Evolutionary conservation across 495 filamentous ascomycete genomes (phyloP).

Genomic region (Eremomyces bilateralis): DNA sequence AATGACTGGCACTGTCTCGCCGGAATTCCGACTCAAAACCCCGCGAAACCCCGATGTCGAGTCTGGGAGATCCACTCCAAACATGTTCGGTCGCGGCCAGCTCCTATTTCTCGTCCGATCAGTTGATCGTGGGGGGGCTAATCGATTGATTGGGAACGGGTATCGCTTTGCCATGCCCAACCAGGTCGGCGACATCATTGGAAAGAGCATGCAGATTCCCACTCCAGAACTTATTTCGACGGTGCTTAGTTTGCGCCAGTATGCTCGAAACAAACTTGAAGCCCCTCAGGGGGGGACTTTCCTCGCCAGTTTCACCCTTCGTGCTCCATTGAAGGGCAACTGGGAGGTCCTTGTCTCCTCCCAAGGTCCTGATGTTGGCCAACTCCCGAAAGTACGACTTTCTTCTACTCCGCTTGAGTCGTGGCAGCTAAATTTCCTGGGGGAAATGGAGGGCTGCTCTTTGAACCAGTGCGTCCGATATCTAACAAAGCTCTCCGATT

Average conservation of each 20-base stretch:
- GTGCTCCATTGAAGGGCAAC: constrained; percentile 28
- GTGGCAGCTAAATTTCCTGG: constrained; percentile 30
- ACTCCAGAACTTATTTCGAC: constrained; percentile 28
- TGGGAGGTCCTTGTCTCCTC: constrained; percentile 52
- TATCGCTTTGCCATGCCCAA: constrained; percentile 51
- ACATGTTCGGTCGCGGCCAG: constrained; percentile 38
- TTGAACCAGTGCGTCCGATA: constrained; percentile 28
- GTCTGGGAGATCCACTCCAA: constrained; percentile 3
- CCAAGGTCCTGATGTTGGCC: constrained; percentile 28
- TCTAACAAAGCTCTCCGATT: constrained; percentile 19
- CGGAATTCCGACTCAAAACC: constrained; percentile 1
- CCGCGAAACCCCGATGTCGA: background rate
- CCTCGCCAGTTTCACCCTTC: constrained; percentile 51
- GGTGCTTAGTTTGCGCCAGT: constrained; percentile 38
- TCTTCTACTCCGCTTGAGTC: constrained; percentile 31
- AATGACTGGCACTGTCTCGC: constrained; percentile 30
- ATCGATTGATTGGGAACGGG: constrained; percentile 44
- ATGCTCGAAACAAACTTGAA: constrained; percentile 24
- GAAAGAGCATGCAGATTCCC: constrained; percentile 49
- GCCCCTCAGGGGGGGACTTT: constrained; percentile 43
- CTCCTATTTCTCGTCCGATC: constrained; percentile 62
- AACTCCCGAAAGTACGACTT: constrained; percentile 44
- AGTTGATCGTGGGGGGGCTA: constrained; percentile 32
- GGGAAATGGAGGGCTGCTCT: constrained; percentile 33
- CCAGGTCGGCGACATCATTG: constrained; percentile 45